Base-by-base conservation (phyloP, 306 rosid genomes). In the Glycyrrhiza uralensis region DNA sequence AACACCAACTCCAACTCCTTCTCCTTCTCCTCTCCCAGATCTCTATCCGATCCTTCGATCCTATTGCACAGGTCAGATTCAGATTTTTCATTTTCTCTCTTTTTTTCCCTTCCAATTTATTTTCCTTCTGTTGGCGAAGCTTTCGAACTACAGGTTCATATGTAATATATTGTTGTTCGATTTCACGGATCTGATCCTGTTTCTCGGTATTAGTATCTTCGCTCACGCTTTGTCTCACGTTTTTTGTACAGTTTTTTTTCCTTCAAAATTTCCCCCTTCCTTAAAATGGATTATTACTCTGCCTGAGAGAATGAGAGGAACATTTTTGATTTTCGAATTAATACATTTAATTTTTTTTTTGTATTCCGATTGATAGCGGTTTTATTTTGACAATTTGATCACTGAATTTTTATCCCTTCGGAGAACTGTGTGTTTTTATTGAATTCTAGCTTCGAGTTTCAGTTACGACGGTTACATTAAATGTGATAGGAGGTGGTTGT, bases 171-270 rank as follows among this genome's bases (percentile, higher is more conserved):
- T 26, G 1, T 64, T 51, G 32, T 18, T 80, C 46, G 66, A 42
- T 58, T 70, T 54, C 6, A 1, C 15, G 72, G 90, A 89, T 85
- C 90, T 83, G 63, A 7, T 63, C 2, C 55, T 70, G 1, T 42
- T 52, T 57, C 12, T 58, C 26, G 3, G 0, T 66, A 8, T 19
- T 57, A 1, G 19, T 56, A 9, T 33, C 2, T 0, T 17, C 11
- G 12, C 18, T 30, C 14, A 7, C 38, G 64, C 66, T 2, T 51
- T 52, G 7, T 61, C 23, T 69, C 69, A 0, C 20, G 19, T 50
- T 59, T 18, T n/a, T 24, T 24, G 15, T 18, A 0, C 30, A 2
- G 13, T 17, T 11, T 4, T 28, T 24, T n/a, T n/a, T n/a, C n/a
- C n/a, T n/a, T n/a, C n/a, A 1, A 6, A 15, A 5, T 58, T 30